A percentile compares a stretch with the other conserved stretches of the same genome.
Evolutionary conservation across 148 eudicot species (phyloP).

Genomic region (Dianthus caryophyllus): DNA sequence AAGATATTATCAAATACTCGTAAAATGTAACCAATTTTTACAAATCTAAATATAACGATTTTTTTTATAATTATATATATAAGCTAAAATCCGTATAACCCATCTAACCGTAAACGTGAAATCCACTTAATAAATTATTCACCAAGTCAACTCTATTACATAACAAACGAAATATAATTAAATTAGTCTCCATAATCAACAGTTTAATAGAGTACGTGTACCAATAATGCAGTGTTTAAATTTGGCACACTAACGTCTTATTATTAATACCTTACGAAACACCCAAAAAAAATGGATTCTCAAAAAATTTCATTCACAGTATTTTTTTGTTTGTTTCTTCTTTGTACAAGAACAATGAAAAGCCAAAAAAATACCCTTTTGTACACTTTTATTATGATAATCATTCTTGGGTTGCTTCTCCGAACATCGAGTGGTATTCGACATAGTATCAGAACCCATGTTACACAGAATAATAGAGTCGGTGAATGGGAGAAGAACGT

Average conservation of each 20-base stretch:
- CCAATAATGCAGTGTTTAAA: constrained; percentile 19
- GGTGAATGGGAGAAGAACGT: background rate
- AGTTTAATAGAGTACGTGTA: constrained; percentile 24
- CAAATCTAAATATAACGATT: no score
- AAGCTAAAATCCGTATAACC: no score
- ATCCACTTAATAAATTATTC: background rate
- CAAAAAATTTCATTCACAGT: background rate
- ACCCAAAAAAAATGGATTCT: constrained; percentile 1
- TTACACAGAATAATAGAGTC: background rate
- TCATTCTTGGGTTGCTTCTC: constrained; percentile 21
- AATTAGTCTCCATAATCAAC: constrained; percentile 8
- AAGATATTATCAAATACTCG: no score
- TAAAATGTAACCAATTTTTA: no score
- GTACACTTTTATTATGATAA: background rate
- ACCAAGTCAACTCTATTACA: constrained; percentile 23
- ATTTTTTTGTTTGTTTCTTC: background rate
- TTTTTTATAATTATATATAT: no score
- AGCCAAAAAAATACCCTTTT: constrained; percentile 2
- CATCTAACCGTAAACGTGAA: no score
- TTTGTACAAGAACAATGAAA: constrained; percentile 14
- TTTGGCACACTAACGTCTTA: constrained; percentile 17
- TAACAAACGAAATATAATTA: background rate
- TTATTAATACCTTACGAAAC: constrained; percentile 18
- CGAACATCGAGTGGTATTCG: constrained; percentile 13
- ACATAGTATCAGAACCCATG: background rate